Evolutionary conservation across 352 stramenopile species (phyloP).

Genomic region (Elongisporangium anandrum): DNA sequence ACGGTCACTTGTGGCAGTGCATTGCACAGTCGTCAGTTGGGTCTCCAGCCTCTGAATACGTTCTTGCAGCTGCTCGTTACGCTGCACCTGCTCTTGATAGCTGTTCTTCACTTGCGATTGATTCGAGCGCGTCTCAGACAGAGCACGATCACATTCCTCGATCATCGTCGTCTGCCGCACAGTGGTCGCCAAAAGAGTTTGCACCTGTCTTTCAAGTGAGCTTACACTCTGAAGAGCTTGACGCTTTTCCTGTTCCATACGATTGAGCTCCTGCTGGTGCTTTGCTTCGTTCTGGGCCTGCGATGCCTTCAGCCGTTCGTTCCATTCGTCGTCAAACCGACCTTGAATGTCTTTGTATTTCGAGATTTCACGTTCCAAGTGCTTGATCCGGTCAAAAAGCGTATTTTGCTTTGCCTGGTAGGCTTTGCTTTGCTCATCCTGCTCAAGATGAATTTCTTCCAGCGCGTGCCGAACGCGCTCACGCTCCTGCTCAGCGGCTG

Average conservation of each 20-base stretch:
- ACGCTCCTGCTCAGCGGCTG: conserved; percentile 23
- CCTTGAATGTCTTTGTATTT: conserved; percentile 17
- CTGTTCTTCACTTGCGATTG: conserved; percentile 21
- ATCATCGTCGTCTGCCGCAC: conserved; percentile 66
- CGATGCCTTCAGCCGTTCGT: conserved; percentile 17
- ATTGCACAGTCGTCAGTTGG: conserved; percentile 20
- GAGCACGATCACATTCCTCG: conserved; percentile 61
- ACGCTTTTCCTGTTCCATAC: conserved; percentile 18
- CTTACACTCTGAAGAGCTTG: conserved; percentile 21
- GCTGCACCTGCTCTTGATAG: conserved; percentile 43
- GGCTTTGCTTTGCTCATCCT: conserved; percentile 18
- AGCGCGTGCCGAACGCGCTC: conserved; percentile 28
- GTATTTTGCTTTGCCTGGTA: conserved; percentile 18
- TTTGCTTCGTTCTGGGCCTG: conserved; percentile 15
- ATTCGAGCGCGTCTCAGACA: conserved; percentile 40
- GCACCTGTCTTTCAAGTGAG: conserved; percentile 36
- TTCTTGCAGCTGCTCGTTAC: conserved; percentile 21
- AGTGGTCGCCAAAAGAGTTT: conserved; percentile 53
- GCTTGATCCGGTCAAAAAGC: conserved; percentile 22
- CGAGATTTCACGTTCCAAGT: conserved; percentile 30
- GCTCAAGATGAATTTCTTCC: conserved; percentile 23
- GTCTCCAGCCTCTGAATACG: conserved; percentile 34
- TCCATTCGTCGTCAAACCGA: conserved; percentile 26
- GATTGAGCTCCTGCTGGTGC: conserved; percentile 28
- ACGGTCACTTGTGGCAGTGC: conserved; percentile 13